phyloP scores from a whole-genome alignment of 768 basidiomycete species.

The Boletus pseudo-olivaceus region DNA sequence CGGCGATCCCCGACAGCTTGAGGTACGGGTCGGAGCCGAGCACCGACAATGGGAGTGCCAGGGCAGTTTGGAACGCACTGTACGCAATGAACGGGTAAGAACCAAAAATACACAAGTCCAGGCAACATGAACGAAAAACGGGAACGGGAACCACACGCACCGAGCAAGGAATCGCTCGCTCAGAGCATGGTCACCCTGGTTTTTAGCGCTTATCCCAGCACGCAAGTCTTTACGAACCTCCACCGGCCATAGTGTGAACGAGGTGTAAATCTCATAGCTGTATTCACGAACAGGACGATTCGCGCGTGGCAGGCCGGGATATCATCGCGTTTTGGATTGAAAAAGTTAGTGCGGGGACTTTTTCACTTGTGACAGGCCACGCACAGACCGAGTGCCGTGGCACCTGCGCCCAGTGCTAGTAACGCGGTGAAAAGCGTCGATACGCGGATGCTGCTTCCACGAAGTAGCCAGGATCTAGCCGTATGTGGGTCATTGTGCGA shows the following conservation, averaged over 20 bases:
- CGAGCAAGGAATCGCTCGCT: constrained; percentile 51
- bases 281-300: background rate
- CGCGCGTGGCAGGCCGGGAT: background rate
- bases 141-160: constrained; percentile 37
- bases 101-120: background rate
- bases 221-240: constrained; percentile 64
- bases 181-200: constrained; percentile 49
- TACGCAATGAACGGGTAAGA: background rate
- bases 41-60: constrained; percentile 36
- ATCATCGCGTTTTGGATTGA: background rate
- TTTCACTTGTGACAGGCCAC: constrained; percentile 13
- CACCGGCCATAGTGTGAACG: constrained; percentile 63
- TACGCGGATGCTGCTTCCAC: constrained; percentile 28
- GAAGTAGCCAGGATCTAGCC: constrained; percentile 4
- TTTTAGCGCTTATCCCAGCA: constrained; percentile 58
- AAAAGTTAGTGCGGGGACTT: background rate
- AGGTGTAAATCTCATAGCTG: constrained; percentile 55
- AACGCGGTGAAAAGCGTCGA: constrained; percentile 39
- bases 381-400: constrained; percentile 45
- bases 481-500: background rate
- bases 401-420: constrained; percentile 35
- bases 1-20: constrained; percentile 66
- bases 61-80: constrained; percentile 57
- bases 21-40: constrained; percentile 50
- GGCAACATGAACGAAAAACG: background rate